Evolutionary conservation across 768 basidiomycete genomes (phyloP).

Genomic region (Cyclocybe aegerita): DNA sequence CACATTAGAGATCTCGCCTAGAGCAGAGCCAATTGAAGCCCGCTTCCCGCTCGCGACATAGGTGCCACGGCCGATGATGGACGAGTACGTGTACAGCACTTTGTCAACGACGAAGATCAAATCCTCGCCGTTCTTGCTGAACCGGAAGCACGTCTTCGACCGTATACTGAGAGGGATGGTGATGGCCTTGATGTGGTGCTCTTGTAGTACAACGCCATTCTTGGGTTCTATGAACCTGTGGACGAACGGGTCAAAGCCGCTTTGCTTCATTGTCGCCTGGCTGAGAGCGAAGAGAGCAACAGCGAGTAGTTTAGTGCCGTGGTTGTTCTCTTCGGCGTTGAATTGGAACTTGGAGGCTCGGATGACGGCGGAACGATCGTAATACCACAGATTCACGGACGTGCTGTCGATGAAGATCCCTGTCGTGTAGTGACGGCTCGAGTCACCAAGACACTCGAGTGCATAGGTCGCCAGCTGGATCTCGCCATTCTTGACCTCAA

Average conservation of each 20-base stretch:
- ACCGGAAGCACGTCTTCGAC: too few relatives aligned
- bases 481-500: not conserved
- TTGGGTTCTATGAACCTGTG: not conserved
- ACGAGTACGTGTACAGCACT: too few relatives aligned
- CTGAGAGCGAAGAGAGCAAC: slow-evolving; percentile 18
- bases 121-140: too few relatives aligned
- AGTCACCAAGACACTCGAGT: slow-evolving; percentile 12
- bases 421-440: slow-evolving; percentile 16
- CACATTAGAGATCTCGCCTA: too few relatives aligned
- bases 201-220: too few relatives aligned
- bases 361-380: slow-evolving; percentile 22
- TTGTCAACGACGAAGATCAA: too few relatives aligned
- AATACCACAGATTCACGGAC: slow-evolving; percentile 23
- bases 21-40: too few relatives aligned
- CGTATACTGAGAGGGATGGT: too few relatives aligned
- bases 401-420: slow-evolving; percentile 20
- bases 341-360: slow-evolving; percentile 19
- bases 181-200: too few relatives aligned
- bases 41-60: too few relatives aligned
- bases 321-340: not conserved
- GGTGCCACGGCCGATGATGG: too few relatives aligned
- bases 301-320: slow-evolving; percentile 15
- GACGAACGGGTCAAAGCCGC: slow-evolving; percentile 17
- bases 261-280: slow-evolving; percentile 1
- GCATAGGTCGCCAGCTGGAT: slow-evolving; percentile 13